Conservation (phyloP, 192 early-diverging fungal genomes). For the Entomortierella beljakovae region DNA sequence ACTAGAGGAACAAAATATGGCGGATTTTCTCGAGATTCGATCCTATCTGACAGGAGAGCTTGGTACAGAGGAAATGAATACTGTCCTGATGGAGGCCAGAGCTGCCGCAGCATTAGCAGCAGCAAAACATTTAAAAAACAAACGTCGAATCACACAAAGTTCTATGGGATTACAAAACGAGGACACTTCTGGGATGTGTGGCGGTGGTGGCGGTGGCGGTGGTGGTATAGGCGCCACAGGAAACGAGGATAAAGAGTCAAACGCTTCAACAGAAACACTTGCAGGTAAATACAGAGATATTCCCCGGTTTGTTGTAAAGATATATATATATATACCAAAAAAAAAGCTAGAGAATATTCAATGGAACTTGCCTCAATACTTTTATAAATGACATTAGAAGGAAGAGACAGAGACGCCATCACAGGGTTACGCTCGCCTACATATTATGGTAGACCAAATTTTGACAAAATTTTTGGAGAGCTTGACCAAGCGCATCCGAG, state of each 20-base stretch:
- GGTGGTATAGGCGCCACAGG: neutral
- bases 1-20: too few species aligned
- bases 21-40: too few species aligned
- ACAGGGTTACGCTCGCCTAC: constrained; percentile 82
- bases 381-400: neutral
- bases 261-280: neutral
- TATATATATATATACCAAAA: too few species aligned
- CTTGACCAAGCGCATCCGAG: constrained; percentile 72
- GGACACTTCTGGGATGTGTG: neutral
- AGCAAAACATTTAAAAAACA: constrained; percentile 7
- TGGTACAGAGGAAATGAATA: constrained; percentile 73
- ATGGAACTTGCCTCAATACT: too few species aligned
- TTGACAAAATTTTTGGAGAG: constrained; percentile 77
- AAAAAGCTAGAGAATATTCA: too few species aligned
- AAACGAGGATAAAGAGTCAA: neutral
- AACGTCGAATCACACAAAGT: neutral
- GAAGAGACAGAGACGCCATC: constrained; percentile 63
- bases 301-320: neutral
- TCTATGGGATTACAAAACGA: too few species aligned
- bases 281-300: neutral
- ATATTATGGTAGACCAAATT: constrained; percentile 85
- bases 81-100: constrained; percentile 72
- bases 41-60: constrained; percentile 82
- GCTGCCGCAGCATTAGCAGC: constrained; percentile 58
- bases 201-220: neutral